A percentile compares a stretch with the other conserved stretches of the same genome.
phyloP scores from a whole-genome alignment of 2,329 filamentous ascomycete species.

The Aschersonia sp. region DNA sequence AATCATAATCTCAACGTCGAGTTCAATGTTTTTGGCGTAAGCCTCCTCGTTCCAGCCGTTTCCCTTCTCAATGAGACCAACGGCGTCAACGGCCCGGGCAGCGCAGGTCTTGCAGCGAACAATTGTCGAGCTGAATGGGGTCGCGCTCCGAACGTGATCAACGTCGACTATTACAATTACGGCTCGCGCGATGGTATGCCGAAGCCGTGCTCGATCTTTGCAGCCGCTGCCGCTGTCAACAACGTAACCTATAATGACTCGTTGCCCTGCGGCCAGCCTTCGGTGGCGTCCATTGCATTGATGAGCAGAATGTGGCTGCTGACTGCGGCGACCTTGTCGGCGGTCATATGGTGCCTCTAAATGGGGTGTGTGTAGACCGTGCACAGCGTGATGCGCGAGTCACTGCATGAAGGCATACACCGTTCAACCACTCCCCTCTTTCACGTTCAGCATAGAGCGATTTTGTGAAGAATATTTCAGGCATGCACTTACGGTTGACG shows the following conservation, averaged over 20 bases:
- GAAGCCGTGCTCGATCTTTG: slow-evolving; percentile 56
- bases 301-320: slow-evolving; percentile 7
- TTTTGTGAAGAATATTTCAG: no score
- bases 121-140: slow-evolving; percentile 50
- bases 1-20: slow-evolving; percentile 88
- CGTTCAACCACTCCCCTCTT: no score
- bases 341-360: not conserved
- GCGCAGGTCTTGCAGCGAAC: slow-evolving; percentile 47
- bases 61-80: slow-evolving; percentile 61
- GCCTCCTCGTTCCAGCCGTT: slow-evolving; percentile 58
- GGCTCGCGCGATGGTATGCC: slow-evolving; percentile 27
- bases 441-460: no score
- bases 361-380: no score
- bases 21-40: slow-evolving; percentile 48
- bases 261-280: slow-evolving; percentile 35
- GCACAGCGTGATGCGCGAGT: no score
- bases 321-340: slow-evolving; percentile 11
- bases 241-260: slow-evolving; percentile 51
- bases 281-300: not conserved
- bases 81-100: slow-evolving; percentile 47
- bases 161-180: slow-evolving; percentile 76
- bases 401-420: no score
- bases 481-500: no score
- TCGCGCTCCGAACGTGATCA: slow-evolving; percentile 60
- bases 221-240: slow-evolving; percentile 55